Conservation (phyloP, 2,329 filamentous ascomycete species). For the Sarocladium oryzae region DNA sequence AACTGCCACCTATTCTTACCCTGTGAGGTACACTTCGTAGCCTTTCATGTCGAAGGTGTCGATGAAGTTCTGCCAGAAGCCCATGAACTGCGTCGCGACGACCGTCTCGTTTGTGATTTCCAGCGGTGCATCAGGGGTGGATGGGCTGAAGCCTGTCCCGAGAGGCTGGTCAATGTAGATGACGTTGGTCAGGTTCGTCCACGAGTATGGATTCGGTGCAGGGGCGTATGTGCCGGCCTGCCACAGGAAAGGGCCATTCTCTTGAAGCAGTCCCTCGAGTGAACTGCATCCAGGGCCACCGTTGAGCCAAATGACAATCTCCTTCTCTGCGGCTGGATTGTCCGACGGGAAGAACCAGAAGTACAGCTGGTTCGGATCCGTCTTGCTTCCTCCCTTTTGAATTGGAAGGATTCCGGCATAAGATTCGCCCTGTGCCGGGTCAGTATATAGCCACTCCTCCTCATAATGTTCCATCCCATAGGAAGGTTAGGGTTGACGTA, state of each 20-base stretch:
- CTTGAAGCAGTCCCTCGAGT: conserved; percentile 63
- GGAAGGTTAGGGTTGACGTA: no score
- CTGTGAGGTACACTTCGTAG: conserved; percentile 66
- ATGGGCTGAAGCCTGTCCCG: conserved; percentile 57
- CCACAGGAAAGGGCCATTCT: conserved; percentile 71
- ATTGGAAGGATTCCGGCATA: conserved; percentile 60
- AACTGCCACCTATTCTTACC: conserved; percentile 25
- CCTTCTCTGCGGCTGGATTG: conserved; percentile 42
- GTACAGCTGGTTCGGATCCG: conserved; percentile 42
- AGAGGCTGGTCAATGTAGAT: conserved; percentile 68
- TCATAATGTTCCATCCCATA: not conserved
- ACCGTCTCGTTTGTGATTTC: conserved; percentile 61
- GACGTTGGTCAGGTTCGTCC: conserved; percentile 70
- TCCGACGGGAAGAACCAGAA: conserved; percentile 63
- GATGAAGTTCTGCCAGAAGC: conserved; percentile 75
- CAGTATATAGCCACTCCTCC: not conserved
- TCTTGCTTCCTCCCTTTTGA: conserved; percentile 39
- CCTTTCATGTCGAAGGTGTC: conserved; percentile 62
- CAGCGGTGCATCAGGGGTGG: not conserved
- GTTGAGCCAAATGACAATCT: conserved; percentile 51
- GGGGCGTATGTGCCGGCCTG: conserved; percentile 63
- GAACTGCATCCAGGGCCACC: conserved; percentile 47
- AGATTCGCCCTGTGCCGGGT: conserved; percentile 39
- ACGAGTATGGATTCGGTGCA: conserved; percentile 62
- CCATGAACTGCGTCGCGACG: conserved; percentile 63